These are phyloP conservation scores for Fusarium cyanostomum DNA, from an alignment of 2,329 filamentous ascomycete species.

Conservation along the genomic window DNA sequence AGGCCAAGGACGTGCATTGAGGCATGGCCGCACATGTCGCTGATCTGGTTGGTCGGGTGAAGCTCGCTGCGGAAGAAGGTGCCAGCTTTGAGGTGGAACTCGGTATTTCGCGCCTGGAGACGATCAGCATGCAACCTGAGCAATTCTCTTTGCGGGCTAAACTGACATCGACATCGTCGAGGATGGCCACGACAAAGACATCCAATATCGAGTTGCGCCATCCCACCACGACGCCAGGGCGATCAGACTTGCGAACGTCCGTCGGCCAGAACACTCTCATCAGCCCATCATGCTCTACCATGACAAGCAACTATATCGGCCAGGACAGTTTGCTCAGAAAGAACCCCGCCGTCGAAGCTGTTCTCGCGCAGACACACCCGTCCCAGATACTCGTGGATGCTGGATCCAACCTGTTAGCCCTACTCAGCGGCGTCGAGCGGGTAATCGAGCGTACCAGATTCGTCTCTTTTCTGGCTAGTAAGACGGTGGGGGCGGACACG, in stretches of 20 bases:
- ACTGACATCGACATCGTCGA: constrained; percentile 89
- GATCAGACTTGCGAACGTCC: constrained; percentile 76
- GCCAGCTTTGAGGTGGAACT: constrained; percentile 85
- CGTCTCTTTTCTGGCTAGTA: constrained; percentile 82
- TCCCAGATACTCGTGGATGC: constrained; percentile 82
- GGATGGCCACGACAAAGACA: constrained; percentile 86
- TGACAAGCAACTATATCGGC: constrained; percentile 56
- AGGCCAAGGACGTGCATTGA: constrained; percentile 88
- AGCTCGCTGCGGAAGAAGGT: constrained; percentile 84
- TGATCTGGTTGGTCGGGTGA: constrained; percentile 82
- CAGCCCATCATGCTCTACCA: constrained; percentile 83
- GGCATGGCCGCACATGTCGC: constrained; percentile 82
- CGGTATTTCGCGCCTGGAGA: constrained; percentile 76
- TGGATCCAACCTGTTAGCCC: constrained; percentile 50
- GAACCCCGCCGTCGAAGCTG: constrained; percentile 94
- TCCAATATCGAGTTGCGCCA: constrained; percentile 95
- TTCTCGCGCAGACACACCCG: constrained; percentile 92
- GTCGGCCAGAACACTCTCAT: constrained; percentile 99
- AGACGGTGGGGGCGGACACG: constrained; percentile 84
- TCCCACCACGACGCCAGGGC: constrained; percentile 88
- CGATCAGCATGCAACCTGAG: constrained; percentile 37
- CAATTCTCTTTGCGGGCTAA: neutral
- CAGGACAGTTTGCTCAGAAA: constrained; percentile 68
- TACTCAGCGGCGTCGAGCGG: constrained; percentile 31
- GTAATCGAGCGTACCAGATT: constrained; percentile 69